Evolutionary conservation across 352 stramenopile genomes (phyloP).

Genomic region (Globisporangium nagaii): DNA sequence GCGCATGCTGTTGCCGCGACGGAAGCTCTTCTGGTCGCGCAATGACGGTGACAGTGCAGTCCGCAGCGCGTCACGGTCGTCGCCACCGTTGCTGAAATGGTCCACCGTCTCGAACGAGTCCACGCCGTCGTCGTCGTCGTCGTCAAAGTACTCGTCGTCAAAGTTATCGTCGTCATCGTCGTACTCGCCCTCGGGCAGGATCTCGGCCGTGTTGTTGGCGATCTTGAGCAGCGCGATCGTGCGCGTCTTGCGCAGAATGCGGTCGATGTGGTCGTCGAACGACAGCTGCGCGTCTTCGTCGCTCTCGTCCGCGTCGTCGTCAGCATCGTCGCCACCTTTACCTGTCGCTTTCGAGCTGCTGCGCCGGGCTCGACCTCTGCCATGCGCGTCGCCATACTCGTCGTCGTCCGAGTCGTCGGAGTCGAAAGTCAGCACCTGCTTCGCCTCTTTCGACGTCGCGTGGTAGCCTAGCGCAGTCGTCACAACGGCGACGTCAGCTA

Average conservation of each 20-base stretch:
- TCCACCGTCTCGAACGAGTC: constrained; percentile 28
- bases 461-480: constrained; percentile 40
- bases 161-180: constrained; percentile 32
- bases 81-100: too few species aligned
- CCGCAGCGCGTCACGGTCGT: background rate
- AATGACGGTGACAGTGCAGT: background rate
- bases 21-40: constrained; percentile 23
- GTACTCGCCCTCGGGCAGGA: constrained; percentile 45
- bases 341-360: background rate
- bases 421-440: constrained; percentile 38
- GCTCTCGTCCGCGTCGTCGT: constrained; percentile 2
- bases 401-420: constrained; percentile 33
- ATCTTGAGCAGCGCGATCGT: constrained; percentile 68
- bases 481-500: background rate
- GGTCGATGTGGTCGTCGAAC: constrained; percentile 66
- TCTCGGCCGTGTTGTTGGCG: constrained; percentile 63
- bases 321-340: constrained; percentile 6
- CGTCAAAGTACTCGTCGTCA: constrained; percentile 11
- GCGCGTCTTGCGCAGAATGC: constrained; percentile 54
- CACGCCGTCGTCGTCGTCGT: constrained; percentile 16
- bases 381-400: background rate
- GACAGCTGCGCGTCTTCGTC: constrained; percentile 18
- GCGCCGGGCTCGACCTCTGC: too few species aligned
- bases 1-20: constrained; percentile 26
- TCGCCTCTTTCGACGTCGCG: constrained; percentile 24